Percentiles rank a stretch among this genome's conserved stretches.
Conservation (phyloP, 2,329 filamentous ascomycete species). For the Aspergillus thermomutatus region DNA sequence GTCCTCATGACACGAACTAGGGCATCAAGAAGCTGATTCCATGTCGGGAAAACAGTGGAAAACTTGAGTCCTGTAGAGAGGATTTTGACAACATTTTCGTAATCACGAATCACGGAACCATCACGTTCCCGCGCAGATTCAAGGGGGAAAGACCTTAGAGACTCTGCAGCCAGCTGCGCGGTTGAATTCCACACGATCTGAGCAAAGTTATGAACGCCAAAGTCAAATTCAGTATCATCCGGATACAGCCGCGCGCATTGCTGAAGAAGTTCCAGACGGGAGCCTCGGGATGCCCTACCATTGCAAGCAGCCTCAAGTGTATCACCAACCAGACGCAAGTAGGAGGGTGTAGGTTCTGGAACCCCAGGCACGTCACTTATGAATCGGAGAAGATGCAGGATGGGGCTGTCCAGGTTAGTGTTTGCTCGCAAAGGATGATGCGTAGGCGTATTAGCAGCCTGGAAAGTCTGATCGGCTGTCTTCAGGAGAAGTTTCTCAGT, state of each 20-base stretch:
- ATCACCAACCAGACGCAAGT: slow-evolving; percentile 26
- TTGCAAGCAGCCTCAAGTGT: slow-evolving; percentile 34
- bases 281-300: slow-evolving; percentile 31
- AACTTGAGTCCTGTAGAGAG: slow-evolving; percentile 57
- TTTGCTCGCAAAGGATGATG: slow-evolving; percentile 26
- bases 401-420: slow-evolving; percentile 32
- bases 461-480: slow-evolving; percentile 56
- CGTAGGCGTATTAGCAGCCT: slow-evolving; percentile 40
- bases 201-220: slow-evolving; percentile 10
- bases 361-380: slow-evolving; percentile 23
- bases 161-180: slow-evolving; percentile 30
- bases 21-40: slow-evolving; percentile 54
- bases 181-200: slow-evolving; percentile 36
- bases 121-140: slow-evolving; percentile 42
- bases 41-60: slow-evolving; percentile 29
- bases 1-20: slow-evolving; percentile 56
- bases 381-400: slow-evolving; percentile 38
- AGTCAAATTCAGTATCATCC: slow-evolving; percentile 10
- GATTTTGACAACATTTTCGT: slow-evolving; percentile 65
- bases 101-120: slow-evolving; percentile 61
- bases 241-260: slow-evolving; percentile 33
- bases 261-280: slow-evolving; percentile 36
- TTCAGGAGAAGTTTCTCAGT: slow-evolving; percentile 48
- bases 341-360: slow-evolving; percentile 21
- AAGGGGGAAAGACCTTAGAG: slow-evolving; percentile 40